Conservation (phyloP, 1,284 basidiomycete genomes). For the Mrakiaceae sp. region DNA sequence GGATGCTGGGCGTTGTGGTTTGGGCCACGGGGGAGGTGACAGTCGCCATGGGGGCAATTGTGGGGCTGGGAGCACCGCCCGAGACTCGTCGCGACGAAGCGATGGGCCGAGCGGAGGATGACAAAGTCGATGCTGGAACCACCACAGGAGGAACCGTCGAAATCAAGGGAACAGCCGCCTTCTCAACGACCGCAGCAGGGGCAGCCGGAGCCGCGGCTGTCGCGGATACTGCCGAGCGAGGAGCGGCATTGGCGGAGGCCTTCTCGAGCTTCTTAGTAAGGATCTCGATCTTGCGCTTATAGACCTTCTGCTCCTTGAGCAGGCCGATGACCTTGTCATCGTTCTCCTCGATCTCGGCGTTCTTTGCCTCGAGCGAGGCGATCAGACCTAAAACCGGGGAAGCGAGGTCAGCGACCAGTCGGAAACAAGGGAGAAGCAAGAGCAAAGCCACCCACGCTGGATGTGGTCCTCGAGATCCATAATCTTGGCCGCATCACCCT, state of each 20-base stretch:
- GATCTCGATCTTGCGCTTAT: background rate
- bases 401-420: background rate
- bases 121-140: background rate
- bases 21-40: background rate
- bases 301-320: slow-evolving; percentile 7
- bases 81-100: slow-evolving; percentile 6
- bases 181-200: background rate
- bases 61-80: background rate
- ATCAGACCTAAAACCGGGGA: background rate
- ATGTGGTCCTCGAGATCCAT: slow-evolving; percentile 6
- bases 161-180: background rate
- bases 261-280: slow-evolving; percentile 11
- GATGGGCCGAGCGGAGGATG: slow-evolving; percentile 1
- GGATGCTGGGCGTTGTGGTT: background rate
- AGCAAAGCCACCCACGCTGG: background rate
- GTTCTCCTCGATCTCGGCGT: slow-evolving; percentile 5
- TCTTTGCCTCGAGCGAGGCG: slow-evolving; percentile 4
- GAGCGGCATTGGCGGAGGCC: background rate
- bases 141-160: background rate
- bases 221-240: background rate
- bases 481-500: background rate
- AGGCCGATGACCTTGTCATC: slow-evolving; percentile 11
- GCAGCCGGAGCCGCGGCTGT: background rate
- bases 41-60: background rate
- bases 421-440: background rate